Percentiles rank a stretch among this genome's conserved stretches.
These are phyloP conservation scores for Populus tremula DNA, from an alignment of 345 rosid species.

Conservation along the genomic window DNA sequence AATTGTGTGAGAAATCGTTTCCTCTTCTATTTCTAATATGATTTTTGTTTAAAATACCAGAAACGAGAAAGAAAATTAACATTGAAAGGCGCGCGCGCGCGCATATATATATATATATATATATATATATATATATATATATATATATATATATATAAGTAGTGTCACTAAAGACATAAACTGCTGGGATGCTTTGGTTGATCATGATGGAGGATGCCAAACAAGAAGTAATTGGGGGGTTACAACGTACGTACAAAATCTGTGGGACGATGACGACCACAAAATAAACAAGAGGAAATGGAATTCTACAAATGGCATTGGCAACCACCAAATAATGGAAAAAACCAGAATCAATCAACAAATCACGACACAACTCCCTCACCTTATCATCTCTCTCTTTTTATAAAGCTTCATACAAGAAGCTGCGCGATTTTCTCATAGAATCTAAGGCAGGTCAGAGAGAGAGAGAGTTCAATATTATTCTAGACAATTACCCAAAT, in stretches of 20 bases:
- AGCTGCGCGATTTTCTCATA: neutral
- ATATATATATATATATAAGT: no score
- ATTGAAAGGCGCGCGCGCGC: no score
- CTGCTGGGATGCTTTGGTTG: neutral
- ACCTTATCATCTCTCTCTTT: neutral
- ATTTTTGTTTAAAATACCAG: no score
- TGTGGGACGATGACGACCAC: constrained; percentile 18
- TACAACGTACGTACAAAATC: no score
- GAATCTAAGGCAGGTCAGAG: neutral
- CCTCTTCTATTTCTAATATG: no score
- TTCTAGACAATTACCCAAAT: constrained; percentile 8
- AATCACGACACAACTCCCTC: neutral
- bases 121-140: no score
- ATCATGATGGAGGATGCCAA: constrained; percentile 2
- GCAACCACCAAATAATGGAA: neutral
- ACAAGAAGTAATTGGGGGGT: neutral
- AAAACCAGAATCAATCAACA: neutral
- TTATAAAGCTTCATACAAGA: no score
- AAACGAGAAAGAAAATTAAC: no score
- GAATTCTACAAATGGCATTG: constrained; percentile 33
- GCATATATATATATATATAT: no score
- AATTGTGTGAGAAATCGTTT: no score
- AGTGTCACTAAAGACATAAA: no score
- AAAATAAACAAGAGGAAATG: constrained; percentile 16
- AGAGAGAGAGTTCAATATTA: no score